Conservation (phyloP, 2,329 filamentous ascomycete genomes). For the Westerdykella sp. region DNA sequence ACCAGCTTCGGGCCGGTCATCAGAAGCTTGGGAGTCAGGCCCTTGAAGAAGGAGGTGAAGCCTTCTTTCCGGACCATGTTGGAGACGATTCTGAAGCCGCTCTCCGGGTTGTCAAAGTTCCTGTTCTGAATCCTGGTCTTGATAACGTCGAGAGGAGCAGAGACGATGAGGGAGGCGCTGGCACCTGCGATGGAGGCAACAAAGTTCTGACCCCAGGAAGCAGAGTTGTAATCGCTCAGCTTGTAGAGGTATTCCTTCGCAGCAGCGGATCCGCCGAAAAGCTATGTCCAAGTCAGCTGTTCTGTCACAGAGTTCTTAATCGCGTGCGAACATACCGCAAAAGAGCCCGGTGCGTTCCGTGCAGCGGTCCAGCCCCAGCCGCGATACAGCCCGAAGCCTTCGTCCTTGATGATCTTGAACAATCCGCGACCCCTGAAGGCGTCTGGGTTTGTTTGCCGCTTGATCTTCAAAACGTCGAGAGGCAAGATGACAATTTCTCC, state of each 20-base stretch:
- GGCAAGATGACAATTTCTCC: conserved; percentile 94
- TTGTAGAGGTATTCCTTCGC: conserved; percentile 94
- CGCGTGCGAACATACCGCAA: conserved; percentile 61
- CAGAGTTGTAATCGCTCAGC: conserved; percentile 90
- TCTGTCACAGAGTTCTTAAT: conserved; percentile 3
- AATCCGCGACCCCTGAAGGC: conserved; percentile 92
- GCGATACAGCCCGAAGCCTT: conserved; percentile 91
- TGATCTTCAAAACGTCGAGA: conserved; percentile 97
- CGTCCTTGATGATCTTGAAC: conserved; percentile 81
- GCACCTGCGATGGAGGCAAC: conserved; percentile 92
- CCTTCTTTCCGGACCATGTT: conserved; percentile 95
- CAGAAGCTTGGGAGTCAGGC: conserved; percentile 89
- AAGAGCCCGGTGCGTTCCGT: conserved; percentile 92
- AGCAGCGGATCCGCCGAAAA: conserved; percentile 95
- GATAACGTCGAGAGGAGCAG: conserved; percentile 94
- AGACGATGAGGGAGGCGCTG: conserved; percentile 89
- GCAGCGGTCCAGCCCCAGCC: conserved; percentile 98
- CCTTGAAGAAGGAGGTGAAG: conserved; percentile 88
- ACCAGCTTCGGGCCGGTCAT: conserved; percentile 99
- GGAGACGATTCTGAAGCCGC: conserved; percentile 80
- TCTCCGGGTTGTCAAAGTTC: conserved; percentile 97
- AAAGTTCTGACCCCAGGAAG: conserved; percentile 93
- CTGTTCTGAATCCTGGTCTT: conserved; percentile 98
- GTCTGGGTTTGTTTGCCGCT: conserved; percentile 98
- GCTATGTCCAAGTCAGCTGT: conserved; percentile 43